These are phyloP conservation scores for Sparassis latifolia DNA, from an alignment of 1,284 basidiomycete species.

Conservation along the genomic window DNA sequence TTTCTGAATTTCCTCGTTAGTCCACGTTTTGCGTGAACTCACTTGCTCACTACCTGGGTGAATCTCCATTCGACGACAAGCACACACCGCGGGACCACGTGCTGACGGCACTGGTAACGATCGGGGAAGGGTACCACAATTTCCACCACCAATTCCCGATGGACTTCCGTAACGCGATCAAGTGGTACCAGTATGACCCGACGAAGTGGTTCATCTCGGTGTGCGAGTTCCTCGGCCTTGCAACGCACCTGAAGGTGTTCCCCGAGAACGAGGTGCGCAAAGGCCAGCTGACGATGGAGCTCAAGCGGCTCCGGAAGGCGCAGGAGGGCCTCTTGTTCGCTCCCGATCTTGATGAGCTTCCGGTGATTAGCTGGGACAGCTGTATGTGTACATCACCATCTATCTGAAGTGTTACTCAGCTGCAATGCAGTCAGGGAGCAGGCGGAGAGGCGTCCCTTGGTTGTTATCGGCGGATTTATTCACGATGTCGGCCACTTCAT, in stretches of 20 bases:
- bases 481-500: slow-evolving; percentile 85
- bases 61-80: slow-evolving; percentile 91
- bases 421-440: slow-evolving; percentile 60
- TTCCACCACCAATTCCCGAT: slow-evolving; percentile 95
- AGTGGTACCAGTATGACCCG: slow-evolving; percentile 87
- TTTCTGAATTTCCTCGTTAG: slow-evolving; percentile 28
- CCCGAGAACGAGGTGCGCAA: slow-evolving; percentile 91
- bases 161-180: slow-evolving; percentile 93
- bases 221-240: slow-evolving; percentile 63
- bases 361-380: slow-evolving; percentile 82
- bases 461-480: slow-evolving; percentile 86
- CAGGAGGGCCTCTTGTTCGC: slow-evolving; percentile 79
- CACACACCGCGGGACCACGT: slow-evolving; percentile 86
- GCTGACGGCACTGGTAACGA: slow-evolving; percentile 80
- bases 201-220: slow-evolving; percentile 90
- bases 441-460: slow-evolving; percentile 66
- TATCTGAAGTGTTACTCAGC: neutral
- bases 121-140: slow-evolving; percentile 95
- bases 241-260: slow-evolving; percentile 86
- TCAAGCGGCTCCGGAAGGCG: slow-evolving; percentile 73
- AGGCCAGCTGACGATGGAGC: slow-evolving; percentile 89
- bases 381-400: slow-evolving; percentile 40
- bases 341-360: slow-evolving; percentile 66
- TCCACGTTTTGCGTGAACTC: slow-evolving; percentile 96
- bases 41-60: slow-evolving; percentile 91